Base-by-base conservation (phyloP, 371 early-diverging fungal genomes). In the Rhizopus arrhizus region DNA sequence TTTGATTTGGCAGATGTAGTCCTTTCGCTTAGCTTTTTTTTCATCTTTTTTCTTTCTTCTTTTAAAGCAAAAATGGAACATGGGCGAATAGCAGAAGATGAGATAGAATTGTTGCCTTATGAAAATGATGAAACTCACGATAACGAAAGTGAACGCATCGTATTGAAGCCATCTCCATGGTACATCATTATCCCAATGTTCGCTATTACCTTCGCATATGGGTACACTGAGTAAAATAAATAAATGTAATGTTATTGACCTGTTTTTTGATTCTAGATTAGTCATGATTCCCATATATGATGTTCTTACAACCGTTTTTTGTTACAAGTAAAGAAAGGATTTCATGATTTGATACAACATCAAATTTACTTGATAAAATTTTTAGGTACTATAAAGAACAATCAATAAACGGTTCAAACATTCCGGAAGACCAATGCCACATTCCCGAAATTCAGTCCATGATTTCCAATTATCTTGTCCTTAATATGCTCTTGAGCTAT, bases 361-460 rank as follows among this genome's bases (percentile, higher is more conserved):
- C 8, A 10, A n/a, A 31, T 48, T 38, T 36, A 34, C 32, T 36
- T 7, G 1, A 1, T 3, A 13, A 11, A 9, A 36, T 11, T 9
- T 11, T 40, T 43, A 43, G 43, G n/a, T 43, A 43, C 15, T 43
- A 43, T 15, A 9, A 43, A 43, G 5, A 9, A 1, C n/a, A 43
- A 13, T 11, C 15, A 11, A 43, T 4, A 43, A 53, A 58, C n/a
- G 46, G 43, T 34, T 42, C 50, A 32, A 16, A 22, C 9, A 54
- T 60, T 9, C 65, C 70, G 5, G 45, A 66, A 10, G 55, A 65
- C 49, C 65, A 77, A 32, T 80, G 80, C 48, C 16, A 66, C 51
- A 71, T 77, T 12, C 77, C 80, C 11, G 70, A 71, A 63, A 62
- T 80, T 10, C 80, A 80, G 47, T 47, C 59, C 10, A 55, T 66